Evolutionary conservation across 768 basidiomycete genomes (phyloP).

Genomic region (Tulasnella sp.): DNA sequence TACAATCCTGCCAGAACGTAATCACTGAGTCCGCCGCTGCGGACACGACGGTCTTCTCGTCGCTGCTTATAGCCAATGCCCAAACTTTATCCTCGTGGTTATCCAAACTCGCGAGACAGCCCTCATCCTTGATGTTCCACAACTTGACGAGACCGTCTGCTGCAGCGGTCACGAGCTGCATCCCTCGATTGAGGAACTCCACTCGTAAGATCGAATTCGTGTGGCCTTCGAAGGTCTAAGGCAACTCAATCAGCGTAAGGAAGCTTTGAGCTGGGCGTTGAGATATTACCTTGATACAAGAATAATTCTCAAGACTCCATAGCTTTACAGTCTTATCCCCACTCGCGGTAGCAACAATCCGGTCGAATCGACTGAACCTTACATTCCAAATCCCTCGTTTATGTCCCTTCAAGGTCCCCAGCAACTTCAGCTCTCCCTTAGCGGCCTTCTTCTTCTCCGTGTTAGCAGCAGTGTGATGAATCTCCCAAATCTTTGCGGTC

Average conservation of each 20-base stretch:
- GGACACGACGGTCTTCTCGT: conserved; percentile 79
- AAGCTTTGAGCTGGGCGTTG: background rate
- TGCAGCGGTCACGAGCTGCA: conserved; percentile 81
- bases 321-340: conserved; percentile 91
- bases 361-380: conserved; percentile 72
- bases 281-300: conserved; percentile 54
- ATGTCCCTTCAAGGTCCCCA: conserved; percentile 91
- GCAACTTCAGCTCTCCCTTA: conserved; percentile 57
- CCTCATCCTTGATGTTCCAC: conserved; percentile 86
- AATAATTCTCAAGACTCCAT: conserved; percentile 89
- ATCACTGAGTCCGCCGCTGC: conserved; percentile 94
- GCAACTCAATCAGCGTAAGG: background rate
- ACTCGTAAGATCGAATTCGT: conserved; percentile 93
- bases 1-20: conserved; percentile 95
- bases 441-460: conserved; percentile 32
- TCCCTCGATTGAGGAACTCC: conserved; percentile 73
- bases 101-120: conserved; percentile 81
- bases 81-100: conserved; percentile 99
- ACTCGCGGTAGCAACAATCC: conserved; percentile 83
- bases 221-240: conserved; percentile 93
- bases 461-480: conserved; percentile 39
- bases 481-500: conserved; percentile 80
- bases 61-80: conserved; percentile 75
- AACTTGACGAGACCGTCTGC: conserved; percentile 94
- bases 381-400: conserved; percentile 95